These are phyloP conservation scores for Papiliotrema fonsecae DNA, from an alignment of 1,284 basidiomycete genomes.

Conservation along the genomic window DNA sequence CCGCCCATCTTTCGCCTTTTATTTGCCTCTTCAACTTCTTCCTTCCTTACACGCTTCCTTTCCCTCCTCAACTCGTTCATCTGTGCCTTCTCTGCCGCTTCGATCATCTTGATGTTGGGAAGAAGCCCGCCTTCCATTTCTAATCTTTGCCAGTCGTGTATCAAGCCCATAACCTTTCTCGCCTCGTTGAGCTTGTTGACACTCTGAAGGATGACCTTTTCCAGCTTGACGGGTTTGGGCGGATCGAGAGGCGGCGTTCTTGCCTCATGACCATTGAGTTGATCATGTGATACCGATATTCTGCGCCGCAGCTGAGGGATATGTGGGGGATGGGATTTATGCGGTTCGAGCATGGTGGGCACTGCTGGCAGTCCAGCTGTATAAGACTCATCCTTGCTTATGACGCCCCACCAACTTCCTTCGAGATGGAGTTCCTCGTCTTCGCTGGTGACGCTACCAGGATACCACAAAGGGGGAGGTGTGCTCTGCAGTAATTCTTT, in stretches of 20 bases:
- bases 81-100: constrained; percentile 14
- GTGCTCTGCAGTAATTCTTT: constrained; percentile 32
- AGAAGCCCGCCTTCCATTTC: constrained; percentile 35
- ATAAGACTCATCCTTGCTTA: constrained; percentile 35
- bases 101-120: constrained; percentile 19
- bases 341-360: constrained; percentile 26
- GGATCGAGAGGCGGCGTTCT: constrained; percentile 17
- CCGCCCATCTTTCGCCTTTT: constrained; percentile 29
- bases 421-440: constrained; percentile 38
- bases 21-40: constrained; percentile 16
- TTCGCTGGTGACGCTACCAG: constrained; percentile 16
- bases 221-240: constrained; percentile 28
- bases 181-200: constrained; percentile 32
- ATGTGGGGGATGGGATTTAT: not conserved
- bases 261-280: not conserved
- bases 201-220: constrained; percentile 24
- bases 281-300: not conserved
- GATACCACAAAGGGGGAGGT: constrained; percentile 38
- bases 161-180: constrained; percentile 25
- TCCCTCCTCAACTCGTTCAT: constrained; percentile 17
- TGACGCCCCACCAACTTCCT: constrained; percentile 42
- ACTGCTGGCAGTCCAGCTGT: constrained; percentile 36
- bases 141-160: constrained; percentile 36
- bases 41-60: constrained; percentile 14
- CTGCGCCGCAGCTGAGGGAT: constrained; percentile 3